These are phyloP conservation scores for Neltuma alba DNA, from an alignment of 306 rosid genomes.

Conservation along the genomic window DNA sequence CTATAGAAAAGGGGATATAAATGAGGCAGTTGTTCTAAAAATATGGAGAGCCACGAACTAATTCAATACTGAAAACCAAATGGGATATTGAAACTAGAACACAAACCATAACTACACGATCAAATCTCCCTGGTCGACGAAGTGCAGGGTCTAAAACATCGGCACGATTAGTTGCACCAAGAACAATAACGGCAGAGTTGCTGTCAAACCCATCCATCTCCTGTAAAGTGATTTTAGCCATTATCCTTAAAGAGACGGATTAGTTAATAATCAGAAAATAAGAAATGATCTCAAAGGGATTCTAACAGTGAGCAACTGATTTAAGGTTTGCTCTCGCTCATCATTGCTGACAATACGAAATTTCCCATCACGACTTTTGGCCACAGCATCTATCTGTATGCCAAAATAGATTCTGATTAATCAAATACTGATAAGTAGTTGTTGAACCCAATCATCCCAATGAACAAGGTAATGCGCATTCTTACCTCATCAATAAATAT, in stretches of 20 bases:
- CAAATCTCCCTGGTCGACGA: slow-evolving; percentile 99
- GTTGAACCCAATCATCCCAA: slow-evolving; percentile 25
- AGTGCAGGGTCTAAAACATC: slow-evolving; percentile 96
- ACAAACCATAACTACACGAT: slow-evolving; percentile 92
- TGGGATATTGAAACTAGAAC: slow-evolving; percentile 29
- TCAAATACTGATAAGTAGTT: slow-evolving; percentile 23
- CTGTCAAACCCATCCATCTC: slow-evolving; percentile 99
- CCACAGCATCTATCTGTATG: slow-evolving; percentile 96
- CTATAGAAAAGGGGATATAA: slow-evolving; percentile 43
- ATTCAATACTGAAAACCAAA: slow-evolving; percentile 27
- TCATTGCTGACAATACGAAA: slow-evolving; percentile 94
- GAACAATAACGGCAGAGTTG: slow-evolving; percentile 91
- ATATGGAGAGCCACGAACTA: slow-evolving; percentile 14
- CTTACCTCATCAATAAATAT: slow-evolving; percentile 95
- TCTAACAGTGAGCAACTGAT: slow-evolving; percentile 95
- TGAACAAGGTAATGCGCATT: slow-evolving; percentile 14
- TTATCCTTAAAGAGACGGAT: background rate
- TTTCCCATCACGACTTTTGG: slow-evolving; percentile 98
- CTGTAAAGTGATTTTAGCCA: slow-evolving; percentile 50
- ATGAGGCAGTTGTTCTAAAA: slow-evolving; percentile 18
- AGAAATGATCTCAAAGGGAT: slow-evolving; percentile 39
- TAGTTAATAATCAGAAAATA: slow-evolving; percentile 19
- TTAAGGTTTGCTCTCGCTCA: slow-evolving; percentile 97
- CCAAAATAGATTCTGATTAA: slow-evolving; percentile 29
- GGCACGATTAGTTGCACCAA: slow-evolving; percentile 95